Base-by-base conservation (phyloP, 2,329 filamentous ascomycete genomes). In the Penicillium nordicum region DNA sequence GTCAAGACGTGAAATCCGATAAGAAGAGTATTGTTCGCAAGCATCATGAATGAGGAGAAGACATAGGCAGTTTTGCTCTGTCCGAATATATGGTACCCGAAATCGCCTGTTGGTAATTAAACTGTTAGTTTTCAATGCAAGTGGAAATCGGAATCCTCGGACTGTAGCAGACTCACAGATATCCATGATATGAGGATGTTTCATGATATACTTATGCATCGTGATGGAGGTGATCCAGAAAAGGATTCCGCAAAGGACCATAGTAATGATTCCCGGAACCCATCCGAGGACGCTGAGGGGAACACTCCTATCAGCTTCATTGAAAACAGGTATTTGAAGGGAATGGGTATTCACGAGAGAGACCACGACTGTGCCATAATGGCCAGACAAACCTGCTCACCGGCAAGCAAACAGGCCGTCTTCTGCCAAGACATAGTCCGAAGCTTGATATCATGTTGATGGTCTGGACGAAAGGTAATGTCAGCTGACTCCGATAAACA, bases 391-490 rank as follows among this genome's bases (percentile, higher is more conserved):
- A 81, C 78, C 64, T 80, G 78, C 44, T 81, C 79, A 36, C 79
- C 79, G 11, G 67, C 69, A 6, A 80, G 74, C 36, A 80, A 65
- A 71, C 76, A 80, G 8, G 79, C 77, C 1, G 77, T 78, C 63
- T 80, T 80, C 59, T 81, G 78, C 79, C 79, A 82, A 32, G 78
- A 75, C 79, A 80, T 80, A 0, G 78, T 80, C n/a, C 79, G 74
- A 12, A 82, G 75, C 62, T 79, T 76, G 69, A 82, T 82, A 4
- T 81, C 79, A 63, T 66, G 61, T 43, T 57, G 9, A 25, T 65
- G 63, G 16, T 65, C 63, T 66, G 21, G 23, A 46, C 16, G 30
- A 45, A 45, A 9, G 1, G 32, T 44, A 16, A n/a, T 55, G 51
- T 45, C 30, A 50, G 41, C 30, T 25, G n/a, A 6, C 27, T 5